These are phyloP conservation scores for Meyerozyma sp. DNA, from an alignment of 1,139 yeast species.

Conservation along the genomic window DNA sequence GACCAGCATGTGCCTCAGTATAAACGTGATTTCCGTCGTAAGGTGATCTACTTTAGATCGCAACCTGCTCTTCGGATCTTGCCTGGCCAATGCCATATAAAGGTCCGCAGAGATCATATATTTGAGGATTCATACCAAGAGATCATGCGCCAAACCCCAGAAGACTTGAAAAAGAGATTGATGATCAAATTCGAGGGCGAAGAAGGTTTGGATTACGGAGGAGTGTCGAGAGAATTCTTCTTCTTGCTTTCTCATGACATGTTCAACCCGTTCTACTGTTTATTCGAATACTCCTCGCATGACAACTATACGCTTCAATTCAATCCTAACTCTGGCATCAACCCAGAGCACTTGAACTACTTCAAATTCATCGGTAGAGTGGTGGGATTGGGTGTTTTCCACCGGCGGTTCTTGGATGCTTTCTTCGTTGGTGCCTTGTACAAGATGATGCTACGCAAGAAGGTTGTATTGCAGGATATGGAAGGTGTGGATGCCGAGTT, in stretches of 20 bases:
- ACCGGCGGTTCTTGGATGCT: conserved; percentile 94
- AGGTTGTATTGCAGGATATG: conserved; percentile 94
- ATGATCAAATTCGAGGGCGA: conserved; percentile 99
- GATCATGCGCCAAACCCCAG: conserved; percentile 97
- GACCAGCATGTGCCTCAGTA: conserved; percentile 99
- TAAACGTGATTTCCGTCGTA: conserved; percentile 97
- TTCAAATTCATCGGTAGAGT: conserved; percentile 98
- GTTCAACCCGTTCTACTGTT: conserved; percentile 97
- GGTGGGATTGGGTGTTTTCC: conserved; percentile 97
- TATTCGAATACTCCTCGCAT: conserved; percentile 95
- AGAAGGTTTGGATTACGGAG: conserved; percentile 99
- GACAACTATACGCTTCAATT: conserved; percentile 96
- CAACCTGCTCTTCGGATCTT: conserved; percentile 96
- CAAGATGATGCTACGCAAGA: conserved; percentile 94
- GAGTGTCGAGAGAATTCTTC: conserved; percentile 97
- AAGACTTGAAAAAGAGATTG: conserved; percentile 91
- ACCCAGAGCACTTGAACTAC: conserved; percentile 96
- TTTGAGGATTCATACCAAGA: conserved; percentile 98
- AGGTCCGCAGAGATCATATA: conserved; percentile 93
- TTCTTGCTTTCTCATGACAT: conserved; percentile 93
- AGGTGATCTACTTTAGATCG: conserved; percentile 93
- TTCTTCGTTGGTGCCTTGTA: conserved; percentile 97
- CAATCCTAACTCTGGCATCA: conserved; percentile 96
- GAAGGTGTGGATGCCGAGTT: conserved; percentile 98
- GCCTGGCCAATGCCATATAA: conserved; percentile 98